Conservation (phyloP, 352 stramenopile genomes). For the Pythium oligandrum region DNA sequence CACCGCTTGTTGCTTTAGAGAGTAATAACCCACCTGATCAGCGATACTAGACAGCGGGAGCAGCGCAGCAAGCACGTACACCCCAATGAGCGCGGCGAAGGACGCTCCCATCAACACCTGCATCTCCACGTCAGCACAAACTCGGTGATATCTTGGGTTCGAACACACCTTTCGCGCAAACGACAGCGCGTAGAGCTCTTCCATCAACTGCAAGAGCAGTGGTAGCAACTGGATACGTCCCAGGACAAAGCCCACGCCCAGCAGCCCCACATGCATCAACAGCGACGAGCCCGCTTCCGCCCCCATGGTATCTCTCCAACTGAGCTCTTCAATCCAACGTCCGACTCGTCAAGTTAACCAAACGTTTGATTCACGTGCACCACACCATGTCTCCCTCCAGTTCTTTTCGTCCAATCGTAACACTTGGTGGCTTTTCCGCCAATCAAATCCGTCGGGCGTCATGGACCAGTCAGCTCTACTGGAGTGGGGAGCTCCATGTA, state of each 20-base stretch:
- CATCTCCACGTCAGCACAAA: not conserved
- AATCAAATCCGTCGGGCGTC: conserved; percentile 4
- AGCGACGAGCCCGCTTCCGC: conserved; percentile 45
- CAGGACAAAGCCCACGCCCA: conserved; percentile 61
- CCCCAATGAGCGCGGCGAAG: conserved; percentile 33
- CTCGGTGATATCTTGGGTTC: too few species aligned
- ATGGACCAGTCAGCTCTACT: not conserved
- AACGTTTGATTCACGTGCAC: conserved; percentile 18
- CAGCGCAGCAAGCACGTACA: conserved; percentile 62
- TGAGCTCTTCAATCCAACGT: conserved; percentile 4
- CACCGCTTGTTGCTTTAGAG: conserved; percentile 1
- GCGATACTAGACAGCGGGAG: conserved; percentile 55
- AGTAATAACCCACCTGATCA: conserved; percentile 20
- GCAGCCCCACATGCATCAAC: conserved; percentile 53
- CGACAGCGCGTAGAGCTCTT: conserved; percentile 41
- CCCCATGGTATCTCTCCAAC: conserved; percentile 20
- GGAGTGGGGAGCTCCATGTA: not conserved
- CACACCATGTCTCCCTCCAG: conserved; percentile 3
- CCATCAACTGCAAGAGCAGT: conserved; percentile 32
- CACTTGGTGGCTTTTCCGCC: conserved; percentile 1
- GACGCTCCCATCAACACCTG: conserved; percentile 40
- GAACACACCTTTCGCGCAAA: conserved; percentile 40
- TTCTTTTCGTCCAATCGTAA: too few species aligned
- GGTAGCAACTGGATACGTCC: conserved; percentile 50
- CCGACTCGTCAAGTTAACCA: conserved; percentile 1